Conservation (phyloP, 2,329 filamentous ascomycete genomes). For the Aspergillus brunneoviolaceus region DNA sequence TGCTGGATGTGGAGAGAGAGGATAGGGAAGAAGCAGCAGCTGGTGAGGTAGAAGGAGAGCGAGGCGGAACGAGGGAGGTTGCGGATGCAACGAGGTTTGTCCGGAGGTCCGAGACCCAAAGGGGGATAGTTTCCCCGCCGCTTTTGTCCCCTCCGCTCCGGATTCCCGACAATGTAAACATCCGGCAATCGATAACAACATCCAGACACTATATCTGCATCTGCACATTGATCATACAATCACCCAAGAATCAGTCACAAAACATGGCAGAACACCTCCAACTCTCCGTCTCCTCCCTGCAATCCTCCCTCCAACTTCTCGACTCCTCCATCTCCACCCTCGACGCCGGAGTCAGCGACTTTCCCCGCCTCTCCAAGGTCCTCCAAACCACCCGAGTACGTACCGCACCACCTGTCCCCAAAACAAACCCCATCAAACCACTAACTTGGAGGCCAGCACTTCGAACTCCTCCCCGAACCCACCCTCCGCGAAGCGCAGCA, state of each 20-base stretch:
- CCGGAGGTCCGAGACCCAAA: conserved; percentile 27
- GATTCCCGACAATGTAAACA: conserved; percentile 27
- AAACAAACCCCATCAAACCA: background rate
- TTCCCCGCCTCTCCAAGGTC: conserved; percentile 62
- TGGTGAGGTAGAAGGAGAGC: conserved; percentile 27
- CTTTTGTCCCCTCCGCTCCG: conserved; percentile 25
- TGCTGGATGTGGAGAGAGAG: conserved; percentile 25
- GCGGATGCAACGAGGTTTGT: conserved; percentile 41
- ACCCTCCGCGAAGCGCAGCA: conserved; percentile 79
- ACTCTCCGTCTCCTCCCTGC: conserved; percentile 61
- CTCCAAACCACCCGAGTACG: conserved; percentile 62
- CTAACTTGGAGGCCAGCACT: conserved; percentile 61
- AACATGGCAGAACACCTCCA: conserved; percentile 51
- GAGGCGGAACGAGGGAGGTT: conserved; percentile 26
- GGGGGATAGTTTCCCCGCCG: conserved; percentile 22
- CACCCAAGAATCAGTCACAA: background rate
- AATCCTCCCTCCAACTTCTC: conserved; percentile 60
- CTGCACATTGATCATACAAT: too few species aligned
- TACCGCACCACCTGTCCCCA: background rate
- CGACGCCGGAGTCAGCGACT: conserved; percentile 62
- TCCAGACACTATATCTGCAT: background rate
- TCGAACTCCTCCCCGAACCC: conserved; percentile 85
- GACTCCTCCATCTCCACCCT: conserved; percentile 64
- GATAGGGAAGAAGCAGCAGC: conserved; percentile 27
- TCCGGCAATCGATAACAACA: conserved; percentile 1